A percentile compares a stretch with the other conserved stretches of the same genome.
Conservation (phyloP, 202 grass and related monocot genomes). For the Eragrostis tef region DNA sequence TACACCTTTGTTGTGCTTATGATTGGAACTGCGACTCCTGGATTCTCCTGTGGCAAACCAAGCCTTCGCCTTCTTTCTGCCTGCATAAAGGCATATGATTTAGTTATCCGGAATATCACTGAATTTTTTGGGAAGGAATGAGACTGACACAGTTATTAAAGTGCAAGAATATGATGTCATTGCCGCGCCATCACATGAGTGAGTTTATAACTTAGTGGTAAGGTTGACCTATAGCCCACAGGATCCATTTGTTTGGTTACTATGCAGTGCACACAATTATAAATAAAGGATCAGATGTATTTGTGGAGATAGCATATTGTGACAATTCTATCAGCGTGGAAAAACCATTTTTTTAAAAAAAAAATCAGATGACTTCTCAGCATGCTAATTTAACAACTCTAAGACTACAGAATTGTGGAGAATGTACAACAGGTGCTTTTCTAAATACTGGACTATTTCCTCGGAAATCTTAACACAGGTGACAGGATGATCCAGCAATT, state of each 20-base stretch:
- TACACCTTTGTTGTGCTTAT: slow-evolving; percentile 55
- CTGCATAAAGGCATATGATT: slow-evolving; percentile 54
- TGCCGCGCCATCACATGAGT: background rate
- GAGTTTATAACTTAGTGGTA: slow-evolving; percentile 4
- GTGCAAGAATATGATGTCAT: background rate
- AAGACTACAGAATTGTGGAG: background rate
- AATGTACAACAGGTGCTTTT: background rate
- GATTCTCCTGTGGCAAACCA: slow-evolving; percentile 67
- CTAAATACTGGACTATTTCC: background rate
- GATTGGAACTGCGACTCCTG: slow-evolving; percentile 38
- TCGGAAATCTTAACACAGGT: background rate
- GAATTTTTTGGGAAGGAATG: background rate
- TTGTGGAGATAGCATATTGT: slow-evolving; percentile 1
- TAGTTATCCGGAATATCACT: background rate
- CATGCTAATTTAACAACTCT: background rate
- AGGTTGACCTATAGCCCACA: slow-evolving; percentile 14
- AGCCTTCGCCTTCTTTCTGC: slow-evolving; percentile 73
- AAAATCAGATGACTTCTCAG: background rate
- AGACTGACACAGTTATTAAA: background rate
- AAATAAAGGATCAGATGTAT: slow-evolving; percentile 2
- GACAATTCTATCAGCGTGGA: background rate
- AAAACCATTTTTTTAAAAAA: slow-evolving; percentile 9
- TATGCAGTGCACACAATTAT: background rate
- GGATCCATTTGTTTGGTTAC: slow-evolving; percentile 1
- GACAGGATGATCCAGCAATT: background rate